Base-by-base conservation (phyloP, 352 stramenopile genomes). In the Globisporangium spinosum region DNA sequence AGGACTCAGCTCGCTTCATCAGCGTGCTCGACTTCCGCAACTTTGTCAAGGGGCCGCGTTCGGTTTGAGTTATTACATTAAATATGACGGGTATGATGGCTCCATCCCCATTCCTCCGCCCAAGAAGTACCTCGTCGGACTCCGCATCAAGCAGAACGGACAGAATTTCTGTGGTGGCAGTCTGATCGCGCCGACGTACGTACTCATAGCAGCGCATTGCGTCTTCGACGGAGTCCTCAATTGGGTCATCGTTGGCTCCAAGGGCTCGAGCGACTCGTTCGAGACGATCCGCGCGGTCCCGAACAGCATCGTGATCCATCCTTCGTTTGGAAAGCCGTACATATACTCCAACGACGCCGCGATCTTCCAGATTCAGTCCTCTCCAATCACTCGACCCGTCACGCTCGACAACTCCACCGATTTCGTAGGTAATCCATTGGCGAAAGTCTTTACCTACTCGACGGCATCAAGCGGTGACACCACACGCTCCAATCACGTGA, bases 281-380 rank as follows among this genome's bases (percentile, higher is more conserved):
- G 27, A 59, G 20, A 59, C 54, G 23, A 59, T 59, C 15, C 12
- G 54, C 8, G 15, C 40, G 22, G 27, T 25, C 1, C 15, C 25
- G 17, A 59, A 59, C 54, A 59, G 25, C 54, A 59, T 59, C 54
- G 15, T 25, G 54, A 32, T 40, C 15, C 54, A 59, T 17, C 27
- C 54, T 8, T 2, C 4, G 27, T 59, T 59, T 20, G 3, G 27
- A 10, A 59, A 59, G 2, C 54, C 27, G 54, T 59, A 59, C 27
- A 15, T 10, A 6, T 23, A 59, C 54, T 59, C 54, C 12, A 40
- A 59, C 27, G 54, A 40, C 15, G 54, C 54, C 27, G 27, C 25
- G 12, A 40, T 59, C 54, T 40, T 59, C 54, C 54, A 59, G 54
- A 23, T 59, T 8, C 13, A 25, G 6, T 34, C 54, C 0, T 40